These are phyloP conservation scores for Acacia concinna DNA, from an alignment of 331 rosid species.

Conservation along the genomic window DNA sequence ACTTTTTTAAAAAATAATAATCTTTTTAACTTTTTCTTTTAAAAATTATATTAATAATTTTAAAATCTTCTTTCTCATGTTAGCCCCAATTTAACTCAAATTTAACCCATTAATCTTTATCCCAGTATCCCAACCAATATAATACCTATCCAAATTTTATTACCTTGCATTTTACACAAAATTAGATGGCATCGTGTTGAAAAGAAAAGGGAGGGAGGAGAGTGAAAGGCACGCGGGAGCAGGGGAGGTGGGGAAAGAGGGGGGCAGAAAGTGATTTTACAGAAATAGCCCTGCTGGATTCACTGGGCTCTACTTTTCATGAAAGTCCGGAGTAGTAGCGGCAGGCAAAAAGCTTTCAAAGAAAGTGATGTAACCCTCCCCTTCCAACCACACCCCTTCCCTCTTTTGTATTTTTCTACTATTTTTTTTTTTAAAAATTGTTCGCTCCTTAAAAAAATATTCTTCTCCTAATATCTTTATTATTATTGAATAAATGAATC, in stretches of 20 bases:
- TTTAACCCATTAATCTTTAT: too few species aligned
- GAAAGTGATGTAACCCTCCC: slow-evolving; percentile 45
- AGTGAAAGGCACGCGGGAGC: not conserved
- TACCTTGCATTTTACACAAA: too few species aligned
- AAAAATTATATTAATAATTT: too few species aligned
- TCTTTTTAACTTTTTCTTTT: too few species aligned
- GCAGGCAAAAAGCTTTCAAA: slow-evolving; percentile 35
- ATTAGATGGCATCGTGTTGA: not conserved
- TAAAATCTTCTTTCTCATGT: too few species aligned
- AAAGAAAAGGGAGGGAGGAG: not conserved
- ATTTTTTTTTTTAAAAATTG: not conserved
- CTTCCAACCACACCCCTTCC: not conserved
- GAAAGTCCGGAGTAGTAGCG: slow-evolving; percentile 12
- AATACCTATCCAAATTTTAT: too few species aligned
- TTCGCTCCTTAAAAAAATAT: not conserved
- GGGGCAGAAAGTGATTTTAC: not conserved
- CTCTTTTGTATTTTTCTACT: not conserved
- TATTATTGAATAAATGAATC: not conserved
- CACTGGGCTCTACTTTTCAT: slow-evolving; percentile 29
- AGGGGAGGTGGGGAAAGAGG: not conserved
- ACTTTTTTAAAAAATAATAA: too few species aligned
- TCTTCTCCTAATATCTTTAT: not conserved
- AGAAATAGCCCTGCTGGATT: slow-evolving; percentile 4
- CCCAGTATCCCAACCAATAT: too few species aligned
- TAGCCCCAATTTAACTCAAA: too few species aligned